Conservation (phyloP, 768 basidiomycete species). For the Pulveroboletus sp. region DNA sequence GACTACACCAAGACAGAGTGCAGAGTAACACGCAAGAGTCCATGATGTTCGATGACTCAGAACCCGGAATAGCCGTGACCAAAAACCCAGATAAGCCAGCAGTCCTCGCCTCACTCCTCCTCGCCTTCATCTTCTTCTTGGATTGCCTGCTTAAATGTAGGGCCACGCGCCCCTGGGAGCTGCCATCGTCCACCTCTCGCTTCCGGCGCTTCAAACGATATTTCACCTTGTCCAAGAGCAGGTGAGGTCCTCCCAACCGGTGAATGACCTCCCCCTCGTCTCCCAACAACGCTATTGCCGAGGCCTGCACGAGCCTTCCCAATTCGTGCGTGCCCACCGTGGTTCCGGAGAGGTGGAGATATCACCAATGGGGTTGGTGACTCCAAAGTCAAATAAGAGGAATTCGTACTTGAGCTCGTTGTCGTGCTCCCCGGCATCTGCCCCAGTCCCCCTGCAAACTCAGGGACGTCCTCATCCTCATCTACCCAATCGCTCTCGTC, state of each 20-base stretch:
- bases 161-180: constrained; percentile 63
- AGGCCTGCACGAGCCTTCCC: constrained; percentile 26
- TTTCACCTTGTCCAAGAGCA: constrained; percentile 44
- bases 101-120: constrained; percentile 46
- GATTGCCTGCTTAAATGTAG: constrained; percentile 65
- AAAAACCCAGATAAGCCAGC: constrained; percentile 5
- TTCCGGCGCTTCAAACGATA: constrained; percentile 43
- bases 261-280: constrained; percentile 52
- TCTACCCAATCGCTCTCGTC: constrained; percentile 90
- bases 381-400: constrained; percentile 29
- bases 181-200: constrained; percentile 58
- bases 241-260: constrained; percentile 59
- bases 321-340: constrained; percentile 36
- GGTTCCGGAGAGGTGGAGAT: constrained; percentile 49
- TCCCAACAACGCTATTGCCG: constrained; percentile 26
- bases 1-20: constrained; percentile 1
- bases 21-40: constrained; percentile 6
- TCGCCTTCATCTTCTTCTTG: constrained; percentile 87
- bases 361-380: constrained; percentile 37
- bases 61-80: constrained; percentile 4
- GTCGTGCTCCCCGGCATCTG: constrained; percentile 40
- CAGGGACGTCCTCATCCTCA: constrained; percentile 69
- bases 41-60: constrained; percentile 12
- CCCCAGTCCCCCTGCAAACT: constrained; percentile 76
- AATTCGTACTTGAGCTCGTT: constrained; percentile 21